Conservation (phyloP, 176 grass and related monocot genomes). For the Carex parvula region DNA sequence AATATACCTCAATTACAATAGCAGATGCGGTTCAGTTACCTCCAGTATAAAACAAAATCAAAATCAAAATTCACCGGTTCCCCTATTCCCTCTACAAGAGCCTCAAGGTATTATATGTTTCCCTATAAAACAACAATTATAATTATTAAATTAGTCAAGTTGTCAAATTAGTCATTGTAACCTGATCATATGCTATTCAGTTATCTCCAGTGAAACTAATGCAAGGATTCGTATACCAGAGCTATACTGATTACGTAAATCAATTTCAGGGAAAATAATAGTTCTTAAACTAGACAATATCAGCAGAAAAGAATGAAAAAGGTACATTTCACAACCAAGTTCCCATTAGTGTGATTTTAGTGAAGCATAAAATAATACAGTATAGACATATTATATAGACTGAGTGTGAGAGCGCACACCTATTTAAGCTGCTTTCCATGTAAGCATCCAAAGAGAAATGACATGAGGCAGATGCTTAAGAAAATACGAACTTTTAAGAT, state of each 20-base stretch:
- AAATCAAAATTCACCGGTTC: too few species aligned
- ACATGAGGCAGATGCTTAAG: conserved; percentile 64
- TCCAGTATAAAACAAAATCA: too few species aligned
- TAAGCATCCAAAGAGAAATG: conserved; percentile 84
- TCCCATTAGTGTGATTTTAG: background rate
- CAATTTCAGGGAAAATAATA: background rate
- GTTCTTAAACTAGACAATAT: background rate
- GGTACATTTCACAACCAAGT: background rate
- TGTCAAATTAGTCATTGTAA: too few species aligned
- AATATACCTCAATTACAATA: too few species aligned
- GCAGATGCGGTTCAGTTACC: too few species aligned
- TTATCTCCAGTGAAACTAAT: background rate
- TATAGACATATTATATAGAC: background rate
- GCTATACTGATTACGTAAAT: background rate
- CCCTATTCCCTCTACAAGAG: too few species aligned
- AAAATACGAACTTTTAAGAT: background rate
- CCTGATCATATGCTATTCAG: background rate
- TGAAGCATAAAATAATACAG: background rate
- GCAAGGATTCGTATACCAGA: background rate
- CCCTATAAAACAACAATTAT: too few species aligned
- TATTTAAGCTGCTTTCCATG: conserved; percentile 80
- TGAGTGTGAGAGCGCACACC: conserved; percentile 33
- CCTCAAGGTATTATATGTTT: too few species aligned
- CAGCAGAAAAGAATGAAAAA: background rate
- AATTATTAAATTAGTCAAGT: too few species aligned